Evolutionary conservation across 164 flowering plant species (phyloP).

Genomic region (Umbellularia californica): DNA sequence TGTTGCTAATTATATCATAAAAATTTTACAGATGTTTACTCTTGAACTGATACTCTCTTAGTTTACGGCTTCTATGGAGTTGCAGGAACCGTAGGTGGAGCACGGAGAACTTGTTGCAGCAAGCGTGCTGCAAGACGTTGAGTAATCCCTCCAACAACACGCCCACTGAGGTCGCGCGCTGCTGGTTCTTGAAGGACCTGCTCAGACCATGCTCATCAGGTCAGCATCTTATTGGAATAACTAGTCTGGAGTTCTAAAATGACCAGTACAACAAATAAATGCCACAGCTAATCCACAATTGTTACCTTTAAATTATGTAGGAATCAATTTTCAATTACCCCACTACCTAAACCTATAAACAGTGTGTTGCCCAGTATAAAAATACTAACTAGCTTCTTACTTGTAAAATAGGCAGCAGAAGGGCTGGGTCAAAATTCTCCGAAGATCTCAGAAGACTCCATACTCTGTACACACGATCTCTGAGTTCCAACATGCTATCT

Average conservation of each 20-base stretch:
- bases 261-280: background rate
- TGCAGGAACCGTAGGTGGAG: constrained; percentile 36
- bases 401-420: constrained; percentile 85
- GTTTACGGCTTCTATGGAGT: background rate
- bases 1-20: too few species aligned
- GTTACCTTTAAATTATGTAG: background rate
- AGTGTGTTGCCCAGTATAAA: background rate
- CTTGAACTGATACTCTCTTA: too few species aligned
- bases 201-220: constrained; percentile 9
- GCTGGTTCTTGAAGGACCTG: constrained; percentile 92
- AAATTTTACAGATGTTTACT: too few species aligned
- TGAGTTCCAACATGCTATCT: constrained; percentile 64
- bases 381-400: constrained; percentile 24
- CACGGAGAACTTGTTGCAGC: constrained; percentile 76
- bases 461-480: constrained; percentile 72
- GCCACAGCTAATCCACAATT: background rate
- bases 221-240: constrained; percentile 3
- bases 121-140: constrained; percentile 91
- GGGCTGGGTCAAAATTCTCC: constrained; percentile 70
- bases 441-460: constrained; percentile 76
- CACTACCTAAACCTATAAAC: background rate
- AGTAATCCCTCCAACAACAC: constrained; percentile 68
- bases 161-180: constrained; percentile 68
- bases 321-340: background rate
- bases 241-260: background rate